These are phyloP conservation scores for Tilletiopsis washingtonensis DNA, from an alignment of 1,284 basidiomycete genomes.

Conservation along the genomic window DNA sequence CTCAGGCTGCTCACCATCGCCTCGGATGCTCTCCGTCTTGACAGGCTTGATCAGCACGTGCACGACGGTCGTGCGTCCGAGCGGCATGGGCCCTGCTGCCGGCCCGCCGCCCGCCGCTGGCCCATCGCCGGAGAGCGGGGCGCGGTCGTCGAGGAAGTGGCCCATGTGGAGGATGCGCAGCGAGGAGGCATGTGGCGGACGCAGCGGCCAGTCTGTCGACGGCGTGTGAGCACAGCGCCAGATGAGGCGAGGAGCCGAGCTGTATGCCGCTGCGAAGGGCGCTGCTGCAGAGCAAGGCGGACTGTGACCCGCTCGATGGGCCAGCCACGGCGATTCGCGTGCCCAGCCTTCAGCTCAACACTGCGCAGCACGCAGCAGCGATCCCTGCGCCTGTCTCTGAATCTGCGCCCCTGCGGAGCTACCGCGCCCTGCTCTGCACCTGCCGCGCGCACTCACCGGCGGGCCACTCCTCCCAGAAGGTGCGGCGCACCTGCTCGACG, in stretches of 20 bases:
- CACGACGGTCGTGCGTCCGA: conserved; percentile 4
- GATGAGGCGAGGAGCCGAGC: too few relatives aligned
- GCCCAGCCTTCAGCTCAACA: too few relatives aligned
- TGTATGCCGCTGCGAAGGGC: too few relatives aligned
- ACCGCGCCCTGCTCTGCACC: too few relatives aligned
- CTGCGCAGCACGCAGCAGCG: not conserved
- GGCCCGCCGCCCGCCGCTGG: not conserved
- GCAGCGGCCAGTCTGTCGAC: conserved; percentile 3
- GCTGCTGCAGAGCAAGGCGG: too few relatives aligned
- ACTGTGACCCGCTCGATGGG: too few relatives aligned
- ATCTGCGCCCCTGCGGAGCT: too few relatives aligned
- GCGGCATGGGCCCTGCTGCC: not conserved
- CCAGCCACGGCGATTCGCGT: too few relatives aligned
- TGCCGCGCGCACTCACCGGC: conserved; percentile 2
- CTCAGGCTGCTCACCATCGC: conserved; percentile 3
- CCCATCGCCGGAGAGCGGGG: not conserved
- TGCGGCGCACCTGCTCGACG: not conserved
- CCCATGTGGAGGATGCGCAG: conserved; percentile 3
- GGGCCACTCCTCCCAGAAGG: conserved; percentile 5
- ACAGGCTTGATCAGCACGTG: conserved; percentile 1
- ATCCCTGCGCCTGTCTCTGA: not conserved
- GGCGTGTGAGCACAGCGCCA: not conserved
- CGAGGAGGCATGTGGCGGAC: not conserved
- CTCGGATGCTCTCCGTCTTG: not conserved
- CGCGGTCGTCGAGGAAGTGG: conserved; percentile 5